These are phyloP conservation scores for Westerdykella ornata DNA, from an alignment of 2,329 filamentous ascomycete genomes.

Conservation along the genomic window DNA sequence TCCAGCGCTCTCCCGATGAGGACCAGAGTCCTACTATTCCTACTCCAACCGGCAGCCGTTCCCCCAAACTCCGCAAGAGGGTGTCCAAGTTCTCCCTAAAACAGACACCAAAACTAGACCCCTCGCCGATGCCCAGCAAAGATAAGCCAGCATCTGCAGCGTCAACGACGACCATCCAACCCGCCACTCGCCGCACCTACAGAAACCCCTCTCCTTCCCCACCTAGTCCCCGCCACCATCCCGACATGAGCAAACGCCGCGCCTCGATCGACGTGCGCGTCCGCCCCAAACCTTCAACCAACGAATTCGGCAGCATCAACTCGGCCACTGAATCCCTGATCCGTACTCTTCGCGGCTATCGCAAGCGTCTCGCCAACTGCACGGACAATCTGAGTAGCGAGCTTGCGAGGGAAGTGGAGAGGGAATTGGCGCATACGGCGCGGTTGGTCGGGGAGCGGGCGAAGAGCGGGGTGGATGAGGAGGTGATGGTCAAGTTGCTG, in stretches of 20 bases:
- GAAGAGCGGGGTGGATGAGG: slow-evolving; percentile 39
- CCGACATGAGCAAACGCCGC: slow-evolving; percentile 37
- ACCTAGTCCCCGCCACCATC: slow-evolving; percentile 31
- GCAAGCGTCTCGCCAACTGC: slow-evolving; percentile 50
- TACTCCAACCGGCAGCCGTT: slow-evolving; percentile 37
- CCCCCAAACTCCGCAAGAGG: slow-evolving; percentile 50
- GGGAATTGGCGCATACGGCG: slow-evolving; percentile 48
- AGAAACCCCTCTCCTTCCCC: slow-evolving; percentile 41
- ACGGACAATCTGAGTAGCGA: slow-evolving; percentile 43
- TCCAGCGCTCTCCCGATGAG: slow-evolving; percentile 50
- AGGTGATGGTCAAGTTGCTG: slow-evolving; percentile 50
- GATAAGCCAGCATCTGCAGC: slow-evolving; percentile 15
- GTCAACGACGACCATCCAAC: slow-evolving; percentile 8
- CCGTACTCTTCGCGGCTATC: slow-evolving; percentile 51
- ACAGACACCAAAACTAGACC: slow-evolving; percentile 42
- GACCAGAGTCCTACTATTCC: slow-evolving; percentile 20
- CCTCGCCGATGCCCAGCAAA: slow-evolving; percentile 28
- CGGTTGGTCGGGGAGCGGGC: slow-evolving; percentile 40
- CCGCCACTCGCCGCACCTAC: slow-evolving; percentile 21
- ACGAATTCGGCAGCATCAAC: slow-evolving; percentile 31
- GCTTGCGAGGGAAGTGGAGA: slow-evolving; percentile 49
- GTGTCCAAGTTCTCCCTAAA: slow-evolving; percentile 48
- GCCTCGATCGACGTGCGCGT: slow-evolving; percentile 48
- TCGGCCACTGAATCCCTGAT: slow-evolving; percentile 51
- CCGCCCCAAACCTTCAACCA: slow-evolving; percentile 39